Percentiles rank a stretch among this genome's conserved stretches.
Evolutionary conservation across 2,329 filamentous ascomycete genomes (phyloP).

Genomic region (Fusarium sarcochroum): DNA sequence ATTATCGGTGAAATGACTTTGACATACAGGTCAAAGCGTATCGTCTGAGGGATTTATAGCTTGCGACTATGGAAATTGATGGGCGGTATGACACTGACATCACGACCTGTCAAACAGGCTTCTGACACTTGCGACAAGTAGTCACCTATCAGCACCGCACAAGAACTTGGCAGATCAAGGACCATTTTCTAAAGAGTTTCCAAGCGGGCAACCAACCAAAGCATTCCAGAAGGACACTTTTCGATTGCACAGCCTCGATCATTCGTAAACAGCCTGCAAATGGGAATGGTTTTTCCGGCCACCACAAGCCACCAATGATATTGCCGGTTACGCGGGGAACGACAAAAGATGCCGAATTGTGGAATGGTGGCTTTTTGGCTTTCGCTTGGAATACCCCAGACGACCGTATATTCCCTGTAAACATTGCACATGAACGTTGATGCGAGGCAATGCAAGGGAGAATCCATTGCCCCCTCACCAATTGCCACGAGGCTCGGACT

Average conservation of each 20-base stretch:
- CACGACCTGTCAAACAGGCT: too few relatives aligned
- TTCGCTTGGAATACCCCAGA: background rate
- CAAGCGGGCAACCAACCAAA: background rate
- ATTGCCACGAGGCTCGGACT: slow-evolving; percentile 13
- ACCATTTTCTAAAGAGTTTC: too few relatives aligned
- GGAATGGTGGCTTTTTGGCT: slow-evolving; percentile 30
- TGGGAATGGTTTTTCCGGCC: background rate
- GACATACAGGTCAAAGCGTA: background rate
- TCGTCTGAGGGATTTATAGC: background rate
- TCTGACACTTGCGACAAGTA: too few relatives aligned
- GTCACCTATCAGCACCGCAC: too few relatives aligned
- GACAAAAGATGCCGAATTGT: background rate
- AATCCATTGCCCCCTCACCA: background rate
- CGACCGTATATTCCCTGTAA: background rate
- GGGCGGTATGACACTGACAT: too few relatives aligned
- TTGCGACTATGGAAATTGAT: too few relatives aligned
- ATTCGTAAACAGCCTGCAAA: background rate
- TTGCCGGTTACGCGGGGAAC: slow-evolving; percentile 1
- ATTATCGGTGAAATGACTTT: background rate
- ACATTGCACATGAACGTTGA: background rate
- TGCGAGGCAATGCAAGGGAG: slow-evolving; percentile 4
- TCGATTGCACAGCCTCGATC: background rate
- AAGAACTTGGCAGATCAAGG: too few relatives aligned
- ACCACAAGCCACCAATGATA: slow-evolving; percentile 9
- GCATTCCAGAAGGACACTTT: slow-evolving; percentile 2